Evolutionary conservation across 208 protist genomes (phyloP), one percentile per base, ranked within the genome.

Genomic region (Acanthamoeba culbertsoni): DNA sequence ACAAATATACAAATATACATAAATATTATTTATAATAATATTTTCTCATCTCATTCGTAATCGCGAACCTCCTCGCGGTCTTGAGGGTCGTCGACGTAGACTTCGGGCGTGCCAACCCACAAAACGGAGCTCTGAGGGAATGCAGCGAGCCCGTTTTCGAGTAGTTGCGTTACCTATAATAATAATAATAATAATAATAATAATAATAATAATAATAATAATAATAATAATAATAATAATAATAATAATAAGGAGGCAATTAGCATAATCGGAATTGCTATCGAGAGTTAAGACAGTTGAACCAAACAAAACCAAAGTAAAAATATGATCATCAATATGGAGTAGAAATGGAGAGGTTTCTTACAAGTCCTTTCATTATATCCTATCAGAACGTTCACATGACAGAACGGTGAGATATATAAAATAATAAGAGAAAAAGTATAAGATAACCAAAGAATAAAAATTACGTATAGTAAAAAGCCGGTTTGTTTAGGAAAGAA

Each of bases 361-460:
- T 75, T 75, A 75, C 65, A 37, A 75, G 65, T 75, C 65, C 65
- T 75, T 75, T 75, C 65, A 75, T 75, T 10, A 75, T 37, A 23
- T 75, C 65, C 65, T 75, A 45, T 28, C 40, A 10, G 65, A n/a
- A n/a, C n/a, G n/a, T n/a, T 75, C 23, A 37, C 20, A 23, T 31
- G 37, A 68, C 18, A 7, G 18, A 75, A 26, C 10, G 65, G 10
- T 10, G 65, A 40, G 37, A n/a, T n/a, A n/a, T n/a, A 55, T 55
- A 55, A 55, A 40, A 42, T 1, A 33, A 75, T n/a, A 75, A 6
- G 18, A 28, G 40, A 42, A 43, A 23, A 75, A 42, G n/a, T 68
- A 37, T 14, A 14, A 37, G 48, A 55, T 23, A 55, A 55, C 48
- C 48, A 55, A 55, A 55, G 8, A 68, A 37, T n/a, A 75, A 75